Conservation (phyloP, 805 yeast species). For the Lipomyces orientalis region DNA sequence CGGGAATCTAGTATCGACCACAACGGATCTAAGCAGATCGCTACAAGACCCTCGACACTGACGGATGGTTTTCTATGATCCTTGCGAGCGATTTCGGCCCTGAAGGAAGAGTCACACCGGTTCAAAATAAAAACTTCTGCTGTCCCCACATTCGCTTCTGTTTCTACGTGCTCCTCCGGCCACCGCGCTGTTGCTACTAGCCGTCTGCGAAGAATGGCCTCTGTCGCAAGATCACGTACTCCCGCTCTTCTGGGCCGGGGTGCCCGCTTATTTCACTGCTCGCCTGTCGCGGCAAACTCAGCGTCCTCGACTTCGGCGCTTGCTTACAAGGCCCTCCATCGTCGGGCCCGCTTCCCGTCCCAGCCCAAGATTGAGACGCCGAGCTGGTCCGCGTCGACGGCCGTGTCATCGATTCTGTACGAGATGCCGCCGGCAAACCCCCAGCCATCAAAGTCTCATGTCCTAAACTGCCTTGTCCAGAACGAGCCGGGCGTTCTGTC, state of each 20-base stretch:
- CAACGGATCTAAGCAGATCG: not conserved
- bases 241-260: slow-evolving; percentile 2
- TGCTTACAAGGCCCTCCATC: slow-evolving; percentile 90
- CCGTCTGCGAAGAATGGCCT: not conserved
- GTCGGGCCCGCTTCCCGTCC: slow-evolving; percentile 85
- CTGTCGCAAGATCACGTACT: slow-evolving; percentile 10
- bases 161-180: not conserved
- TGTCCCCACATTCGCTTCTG: not conserved
- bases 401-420: slow-evolving; percentile 92
- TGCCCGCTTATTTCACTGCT: slow-evolving; percentile 2
- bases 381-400: slow-evolving; percentile 93
- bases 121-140: not conserved
- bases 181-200: not conserved
- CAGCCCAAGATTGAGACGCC: slow-evolving; percentile 94
- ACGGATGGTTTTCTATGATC: too few relatives aligned
- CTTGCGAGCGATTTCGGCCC: too few relatives aligned
- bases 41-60: not conserved
- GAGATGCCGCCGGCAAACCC: slow-evolving; percentile 73
- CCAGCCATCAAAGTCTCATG: slow-evolving; percentile 80
- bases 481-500: slow-evolving; percentile 98
- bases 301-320: slow-evolving; percentile 80
- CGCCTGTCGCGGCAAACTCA: slow-evolving; percentile 1
- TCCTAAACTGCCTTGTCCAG: slow-evolving; percentile 94
- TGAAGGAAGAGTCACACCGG: too few relatives aligned
- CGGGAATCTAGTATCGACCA: not conserved